Evolutionary conservation across 2,329 filamentous ascomycete genomes (phyloP), one percentile per base, ranked within the genome.

Genomic region (Endoconidiophora polonica): DNA sequence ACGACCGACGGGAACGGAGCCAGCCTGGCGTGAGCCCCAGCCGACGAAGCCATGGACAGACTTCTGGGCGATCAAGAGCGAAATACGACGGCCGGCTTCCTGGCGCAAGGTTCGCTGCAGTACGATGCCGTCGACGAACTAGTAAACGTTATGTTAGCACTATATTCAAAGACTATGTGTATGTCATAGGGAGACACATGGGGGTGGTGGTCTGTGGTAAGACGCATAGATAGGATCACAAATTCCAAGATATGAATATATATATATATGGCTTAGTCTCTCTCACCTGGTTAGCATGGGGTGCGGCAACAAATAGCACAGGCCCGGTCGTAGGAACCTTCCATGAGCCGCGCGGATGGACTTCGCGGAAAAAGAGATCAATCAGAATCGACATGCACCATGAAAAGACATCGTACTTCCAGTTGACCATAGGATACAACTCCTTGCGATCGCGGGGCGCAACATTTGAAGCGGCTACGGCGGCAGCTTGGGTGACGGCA

Each of bases 321-420:
- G 91, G 88, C 0, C 88, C 91, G 55, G 78, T 76, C 59, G 83
- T 79, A 42, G 91, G 91, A 42, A 98, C 84, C 65, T 88, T 90
- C 87, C 91, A 98, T 55, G 88, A 86, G 57, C 87, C 87, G 56
- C 91, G 77, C 10, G 91, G 91, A 62, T 96, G 88, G 14, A 98
- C 86, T 66, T 98, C 91, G 58, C 91, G 82, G 71, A 98, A 98
- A 76, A 98, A 98, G 57, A 95, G 79, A 65, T 98, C 91, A 56
- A 93, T 80, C 48, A 96, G 72, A 56, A 96, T 76, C 40, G 81
- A 83, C 62, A 87, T 82, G 45, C 73, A 72, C 73, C 83, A 86
- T 29, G 88, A 71, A 60, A 87, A 83, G 53, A 79, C 71, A 66
- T 88, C 83, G 63, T 88, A 88, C 56, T 81, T 79, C 71, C 76